A percentile compares a stretch with the other conserved stretches of the same genome.
These are phyloP conservation scores for Cryphonectria radicalis DNA, from an alignment of 2,329 filamentous ascomycete genomes.

Conservation along the genomic window DNA sequence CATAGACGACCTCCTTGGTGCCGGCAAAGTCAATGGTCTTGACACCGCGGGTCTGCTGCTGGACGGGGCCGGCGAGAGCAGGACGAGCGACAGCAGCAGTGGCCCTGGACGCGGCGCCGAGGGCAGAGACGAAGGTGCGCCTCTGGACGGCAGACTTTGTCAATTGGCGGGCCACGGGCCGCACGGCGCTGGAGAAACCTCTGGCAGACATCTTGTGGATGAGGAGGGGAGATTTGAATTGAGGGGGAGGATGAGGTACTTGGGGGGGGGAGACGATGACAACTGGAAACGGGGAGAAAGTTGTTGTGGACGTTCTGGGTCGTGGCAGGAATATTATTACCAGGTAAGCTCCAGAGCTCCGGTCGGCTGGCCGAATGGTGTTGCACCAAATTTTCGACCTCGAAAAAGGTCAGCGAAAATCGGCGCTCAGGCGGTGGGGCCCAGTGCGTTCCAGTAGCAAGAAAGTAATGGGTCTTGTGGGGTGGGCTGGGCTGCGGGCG, in stretches of 20 bases:
- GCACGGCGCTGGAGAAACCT: conserved; percentile 71
- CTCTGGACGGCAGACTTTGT: conserved; percentile 62
- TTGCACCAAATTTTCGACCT: conserved; percentile 29
- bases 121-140: conserved; percentile 65
- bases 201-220: conserved; percentile 71
- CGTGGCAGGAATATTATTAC: conserved; percentile 5
- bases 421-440: conserved; percentile 20
- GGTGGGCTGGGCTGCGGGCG: neutral
- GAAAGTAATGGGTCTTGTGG: neutral
- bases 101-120: conserved; percentile 56
- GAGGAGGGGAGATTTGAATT: conserved; percentile 40
- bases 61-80: conserved; percentile 50
- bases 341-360: conserved; percentile 22
- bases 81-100: conserved; percentile 53
- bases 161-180: conserved; percentile 67
- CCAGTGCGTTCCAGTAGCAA: neutral
- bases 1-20: conserved; percentile 91
- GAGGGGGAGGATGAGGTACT: conserved; percentile 35
- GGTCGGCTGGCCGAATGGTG: conserved; percentile 29
- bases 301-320: neutral
- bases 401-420: conserved; percentile 15
- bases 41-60: conserved; percentile 78
- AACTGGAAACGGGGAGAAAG: conserved; percentile 28
- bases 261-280: conserved; percentile 33
- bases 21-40: conserved; percentile 99